Percentiles rank a stretch among this genome's conserved stretches.
These are phyloP conservation scores for Elongisporangium prolatum DNA, from an alignment of 352 stramenopile genomes.

Conservation along the genomic window DNA sequence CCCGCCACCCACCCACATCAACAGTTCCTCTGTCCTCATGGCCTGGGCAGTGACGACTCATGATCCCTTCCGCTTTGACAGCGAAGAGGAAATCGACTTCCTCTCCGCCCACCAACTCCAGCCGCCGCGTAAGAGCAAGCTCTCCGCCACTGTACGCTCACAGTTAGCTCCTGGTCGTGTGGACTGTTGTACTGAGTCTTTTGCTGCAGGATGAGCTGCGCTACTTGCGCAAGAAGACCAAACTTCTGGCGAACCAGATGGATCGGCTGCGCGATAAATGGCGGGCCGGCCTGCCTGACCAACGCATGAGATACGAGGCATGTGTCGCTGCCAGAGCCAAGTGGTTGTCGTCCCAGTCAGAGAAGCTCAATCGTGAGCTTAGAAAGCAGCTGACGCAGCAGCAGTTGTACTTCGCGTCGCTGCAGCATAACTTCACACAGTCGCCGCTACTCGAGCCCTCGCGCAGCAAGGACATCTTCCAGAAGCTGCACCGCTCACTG, in stretches of 20 bases:
- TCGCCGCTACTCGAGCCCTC: constrained; percentile 38
- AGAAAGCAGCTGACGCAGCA: constrained; percentile 58
- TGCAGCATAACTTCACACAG: constrained; percentile 48
- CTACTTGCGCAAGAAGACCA: constrained; percentile 34
- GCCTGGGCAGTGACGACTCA: not conserved
- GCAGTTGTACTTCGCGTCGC: constrained; percentile 55
- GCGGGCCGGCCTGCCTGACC: constrained; percentile 28
- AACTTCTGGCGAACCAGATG: constrained; percentile 35
- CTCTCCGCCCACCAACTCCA: constrained; percentile 23
- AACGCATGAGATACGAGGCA: constrained; percentile 23
- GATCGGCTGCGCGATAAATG: constrained; percentile 37
- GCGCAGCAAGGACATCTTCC: constrained; percentile 50
- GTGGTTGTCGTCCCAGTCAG: constrained; percentile 41
- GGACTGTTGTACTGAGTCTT: constrained; percentile 1
- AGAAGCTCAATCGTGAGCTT: constrained; percentile 43
- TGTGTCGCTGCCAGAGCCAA: constrained; percentile 49
- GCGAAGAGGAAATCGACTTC: constrained; percentile 26
- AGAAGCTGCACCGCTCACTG: constrained; percentile 36
- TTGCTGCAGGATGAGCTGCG: constrained; percentile 42
- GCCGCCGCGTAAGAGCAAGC: constrained; percentile 18
- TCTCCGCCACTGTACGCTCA: constrained; percentile 29
- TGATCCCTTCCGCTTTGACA: not conserved
- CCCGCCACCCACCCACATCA: not conserved
- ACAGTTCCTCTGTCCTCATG: not conserved
- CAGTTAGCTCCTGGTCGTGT: not conserved